Conservation (phyloP, 306 rosid species). For the Sicyos edulis region DNA sequence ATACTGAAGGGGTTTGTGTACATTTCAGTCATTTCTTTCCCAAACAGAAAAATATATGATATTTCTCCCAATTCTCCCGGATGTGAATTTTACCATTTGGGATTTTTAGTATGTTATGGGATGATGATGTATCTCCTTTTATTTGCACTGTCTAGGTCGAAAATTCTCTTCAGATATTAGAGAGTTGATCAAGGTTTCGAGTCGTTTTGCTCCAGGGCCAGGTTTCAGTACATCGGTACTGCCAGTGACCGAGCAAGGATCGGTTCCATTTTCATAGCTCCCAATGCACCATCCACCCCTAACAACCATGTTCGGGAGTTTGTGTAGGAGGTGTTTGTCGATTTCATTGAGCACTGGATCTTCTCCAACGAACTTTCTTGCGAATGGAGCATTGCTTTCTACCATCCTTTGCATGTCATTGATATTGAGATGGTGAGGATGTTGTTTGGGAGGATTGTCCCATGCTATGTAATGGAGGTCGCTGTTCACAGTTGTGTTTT, state of each 20-base stretch:
- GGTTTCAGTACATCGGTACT: conserved; percentile 61
- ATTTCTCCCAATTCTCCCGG: background rate
- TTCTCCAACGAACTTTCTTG: conserved; percentile 69
- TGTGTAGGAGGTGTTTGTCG: conserved; percentile 57
- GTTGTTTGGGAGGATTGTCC: conserved; percentile 99
- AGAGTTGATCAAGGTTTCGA: conserved; percentile 60
- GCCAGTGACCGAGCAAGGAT: conserved; percentile 64
- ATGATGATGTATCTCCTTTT: conserved; percentile 21
- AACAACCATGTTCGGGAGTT: conserved; percentile 62
- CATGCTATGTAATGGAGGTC: conserved; percentile 93
- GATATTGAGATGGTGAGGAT: conserved; percentile 77
- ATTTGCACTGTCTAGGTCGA: conserved; percentile 79
- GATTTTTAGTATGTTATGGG: background rate
- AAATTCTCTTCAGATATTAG: conserved; percentile 61
- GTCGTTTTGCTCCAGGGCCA: conserved; percentile 62
- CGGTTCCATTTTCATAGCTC: conserved; percentile 62
- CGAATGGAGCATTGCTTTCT: conserved; percentile 82
- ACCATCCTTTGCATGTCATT: conserved; percentile 63
- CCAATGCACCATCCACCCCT: conserved; percentile 99
- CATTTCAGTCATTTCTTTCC: conserved; percentile 11
- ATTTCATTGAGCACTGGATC: conserved; percentile 76
- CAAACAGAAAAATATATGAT: background rate
- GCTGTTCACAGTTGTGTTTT: conserved; percentile 82
- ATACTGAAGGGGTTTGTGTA: conserved; percentile 1
- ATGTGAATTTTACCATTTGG: background rate